phyloP scores from a whole-genome alignment of 331 rosid species.

The Phaseolus coccineus region DNA sequence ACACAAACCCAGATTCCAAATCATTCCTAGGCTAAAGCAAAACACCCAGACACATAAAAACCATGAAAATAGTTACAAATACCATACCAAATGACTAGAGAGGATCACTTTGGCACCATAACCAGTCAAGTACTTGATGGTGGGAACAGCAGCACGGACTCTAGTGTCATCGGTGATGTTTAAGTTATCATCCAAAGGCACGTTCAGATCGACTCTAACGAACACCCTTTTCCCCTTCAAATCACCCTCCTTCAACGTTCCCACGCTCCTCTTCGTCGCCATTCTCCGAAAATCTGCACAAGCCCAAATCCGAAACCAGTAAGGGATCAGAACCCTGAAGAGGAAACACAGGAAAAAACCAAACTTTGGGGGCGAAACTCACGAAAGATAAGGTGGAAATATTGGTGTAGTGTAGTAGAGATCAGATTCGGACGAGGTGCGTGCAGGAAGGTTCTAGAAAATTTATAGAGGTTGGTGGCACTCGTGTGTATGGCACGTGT shows the following conservation, averaged over 20 bases:
- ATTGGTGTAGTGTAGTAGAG: background rate
- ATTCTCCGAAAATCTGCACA: slow-evolving; percentile 47
- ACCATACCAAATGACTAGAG: slow-evolving; percentile 72
- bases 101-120: slow-evolving; percentile 86
- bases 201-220: slow-evolving; percentile 92
- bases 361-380: slow-evolving; percentile 22
- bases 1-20: slow-evolving; percentile 13
- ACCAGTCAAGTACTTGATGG: slow-evolving; percentile 75
- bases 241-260: slow-evolving; percentile 82
- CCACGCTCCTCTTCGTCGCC: slow-evolving; percentile 94
- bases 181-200: slow-evolving; percentile 84
- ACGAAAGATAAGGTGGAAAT: slow-evolving; percentile 22
- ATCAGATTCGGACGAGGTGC: background rate
- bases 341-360: background rate
- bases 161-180: slow-evolving; percentile 94
- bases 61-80: background rate
- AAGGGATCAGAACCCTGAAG: slow-evolving; percentile 40
- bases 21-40: background rate
- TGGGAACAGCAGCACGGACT: slow-evolving; percentile 89
- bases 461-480: slow-evolving; percentile 31
- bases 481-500: slow-evolving; percentile 43
- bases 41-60: background rate
- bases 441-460: slow-evolving; percentile 24
- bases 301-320: slow-evolving; percentile 21
- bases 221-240: slow-evolving; percentile 88